Conservation (phyloP, 192 early-diverging fungal genomes). For the Coemansia brasiliensis region DNA sequence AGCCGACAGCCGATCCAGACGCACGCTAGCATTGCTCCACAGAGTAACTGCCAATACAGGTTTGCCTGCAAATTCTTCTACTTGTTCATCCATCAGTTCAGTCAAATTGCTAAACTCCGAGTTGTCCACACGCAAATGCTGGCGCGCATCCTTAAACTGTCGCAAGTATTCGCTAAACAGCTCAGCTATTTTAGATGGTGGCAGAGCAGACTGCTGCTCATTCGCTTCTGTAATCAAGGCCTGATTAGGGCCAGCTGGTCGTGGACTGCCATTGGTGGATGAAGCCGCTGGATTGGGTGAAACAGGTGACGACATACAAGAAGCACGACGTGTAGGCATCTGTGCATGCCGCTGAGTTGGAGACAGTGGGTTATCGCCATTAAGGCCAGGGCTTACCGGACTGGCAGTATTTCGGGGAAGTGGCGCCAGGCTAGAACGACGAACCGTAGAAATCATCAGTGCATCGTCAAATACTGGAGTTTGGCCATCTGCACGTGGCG, state of each 20-base stretch:
- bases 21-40: conserved; percentile 46
- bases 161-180: conserved; percentile 50
- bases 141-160: conserved; percentile 43
- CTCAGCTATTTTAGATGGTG: conserved; percentile 22
- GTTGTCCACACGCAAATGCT: conserved; percentile 22
- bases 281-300: conserved; percentile 4
- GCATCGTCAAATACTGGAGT: conserved; percentile 7
- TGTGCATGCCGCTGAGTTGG: conserved; percentile 1
- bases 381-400: neutral
- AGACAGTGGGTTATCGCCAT: neutral
- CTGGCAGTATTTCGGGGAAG: conserved; percentile 1
- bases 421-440: conserved; percentile 12
- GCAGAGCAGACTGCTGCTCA: conserved; percentile 1
- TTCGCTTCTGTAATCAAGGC: neutral
- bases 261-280: neutral
- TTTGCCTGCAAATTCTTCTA: conserved; percentile 40
- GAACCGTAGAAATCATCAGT: conserved; percentile 17
- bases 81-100: conserved; percentile 38
- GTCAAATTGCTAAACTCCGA: conserved; percentile 23
- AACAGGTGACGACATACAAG: conserved; percentile 22
- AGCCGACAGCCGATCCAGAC: conserved; percentile 38
- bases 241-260: neutral
- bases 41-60: conserved; percentile 41
- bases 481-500: neutral
- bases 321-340: conserved; percentile 15